Percentiles rank a stretch among this genome's conserved stretches.
Conservation (phyloP, 2,329 filamentous ascomycete species). For the Fusarium irregulare region DNA sequence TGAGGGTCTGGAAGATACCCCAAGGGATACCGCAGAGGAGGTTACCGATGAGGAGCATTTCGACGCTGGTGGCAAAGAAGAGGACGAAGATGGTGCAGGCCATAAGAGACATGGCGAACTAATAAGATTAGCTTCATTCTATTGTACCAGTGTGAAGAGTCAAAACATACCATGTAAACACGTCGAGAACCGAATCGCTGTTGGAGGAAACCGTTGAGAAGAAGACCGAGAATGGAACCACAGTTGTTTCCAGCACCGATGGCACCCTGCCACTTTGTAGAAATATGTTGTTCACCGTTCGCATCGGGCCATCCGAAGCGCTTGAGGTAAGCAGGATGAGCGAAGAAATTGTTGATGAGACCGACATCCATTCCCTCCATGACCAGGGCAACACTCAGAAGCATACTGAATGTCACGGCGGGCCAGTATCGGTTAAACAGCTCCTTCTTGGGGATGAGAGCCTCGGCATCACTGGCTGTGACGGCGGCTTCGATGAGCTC, state of each 20-base stretch:
- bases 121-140: background rate
- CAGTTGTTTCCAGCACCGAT: slow-evolving; percentile 60
- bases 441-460: slow-evolving; percentile 47
- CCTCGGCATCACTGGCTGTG: slow-evolving; percentile 46
- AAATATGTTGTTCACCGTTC: slow-evolving; percentile 55
- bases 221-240: slow-evolving; percentile 62
- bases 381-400: slow-evolving; percentile 50
- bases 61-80: slow-evolving; percentile 57
- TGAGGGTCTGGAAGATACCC: slow-evolving; percentile 59
- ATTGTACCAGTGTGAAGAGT: no score
- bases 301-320: slow-evolving; percentile 50
- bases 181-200: slow-evolving; percentile 59
- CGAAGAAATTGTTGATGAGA: slow-evolving; percentile 57
- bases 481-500: slow-evolving; percentile 51
- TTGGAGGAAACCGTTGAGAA: slow-evolving; percentile 61
- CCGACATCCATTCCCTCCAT: slow-evolving; percentile 57
- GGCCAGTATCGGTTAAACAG: slow-evolving; percentile 49
- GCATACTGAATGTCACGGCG: slow-evolving; percentile 45
- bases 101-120: slow-evolving; percentile 53
- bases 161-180: slow-evolving; percentile 57
- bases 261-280: slow-evolving; percentile 60
- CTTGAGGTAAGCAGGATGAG: slow-evolving; percentile 58
- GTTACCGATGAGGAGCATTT: slow-evolving; percentile 57
- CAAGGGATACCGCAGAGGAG: slow-evolving; percentile 60
- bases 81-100: slow-evolving; percentile 59